A percentile compares a stretch with the other conserved stretches of the same genome.
Conservation (phyloP, 768 basidiomycete genomes). For the Rickenella mellea region DNA sequence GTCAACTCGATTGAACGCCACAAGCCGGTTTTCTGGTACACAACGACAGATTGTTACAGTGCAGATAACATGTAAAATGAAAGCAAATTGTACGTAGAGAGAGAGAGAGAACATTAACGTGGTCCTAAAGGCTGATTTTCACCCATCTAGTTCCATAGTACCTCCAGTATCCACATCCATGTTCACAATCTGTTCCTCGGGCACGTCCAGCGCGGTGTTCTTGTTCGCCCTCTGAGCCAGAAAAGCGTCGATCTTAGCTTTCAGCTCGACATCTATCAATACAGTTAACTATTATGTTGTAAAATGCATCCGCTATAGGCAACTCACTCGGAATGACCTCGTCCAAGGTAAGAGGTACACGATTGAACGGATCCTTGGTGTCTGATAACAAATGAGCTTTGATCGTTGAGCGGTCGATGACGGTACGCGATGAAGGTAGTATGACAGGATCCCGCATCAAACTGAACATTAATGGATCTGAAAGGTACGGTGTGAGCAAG, state of each 20-base stretch:
- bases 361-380: constrained; percentile 91
- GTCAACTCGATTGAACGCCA: too few species aligned
- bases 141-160: too few species aligned
- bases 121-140: too few species aligned
- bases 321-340: constrained; percentile 68
- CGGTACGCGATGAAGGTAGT: constrained; percentile 69
- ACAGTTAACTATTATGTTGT: constrained; percentile 12
- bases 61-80: too few species aligned
- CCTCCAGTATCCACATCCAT: too few species aligned
- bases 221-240: constrained; percentile 46
- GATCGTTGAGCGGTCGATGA: constrained; percentile 86
- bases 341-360: constrained; percentile 67
- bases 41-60: too few species aligned
- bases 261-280: constrained; percentile 53
- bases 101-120: too few species aligned
- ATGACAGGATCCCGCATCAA: constrained; percentile 94
- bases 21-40: too few species aligned
- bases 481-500: neutral
- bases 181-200: constrained; percentile 17
- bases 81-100: too few species aligned
- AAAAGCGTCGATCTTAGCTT: constrained; percentile 65
- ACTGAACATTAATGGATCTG: constrained; percentile 85
- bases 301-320: neutral
- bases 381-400: constrained; percentile 92
- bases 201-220: constrained; percentile 14